phyloP scores from a whole-genome alignment of 1,284 basidiomycete genomes.

The Sporisorium iseilematis-ciliati region DNA sequence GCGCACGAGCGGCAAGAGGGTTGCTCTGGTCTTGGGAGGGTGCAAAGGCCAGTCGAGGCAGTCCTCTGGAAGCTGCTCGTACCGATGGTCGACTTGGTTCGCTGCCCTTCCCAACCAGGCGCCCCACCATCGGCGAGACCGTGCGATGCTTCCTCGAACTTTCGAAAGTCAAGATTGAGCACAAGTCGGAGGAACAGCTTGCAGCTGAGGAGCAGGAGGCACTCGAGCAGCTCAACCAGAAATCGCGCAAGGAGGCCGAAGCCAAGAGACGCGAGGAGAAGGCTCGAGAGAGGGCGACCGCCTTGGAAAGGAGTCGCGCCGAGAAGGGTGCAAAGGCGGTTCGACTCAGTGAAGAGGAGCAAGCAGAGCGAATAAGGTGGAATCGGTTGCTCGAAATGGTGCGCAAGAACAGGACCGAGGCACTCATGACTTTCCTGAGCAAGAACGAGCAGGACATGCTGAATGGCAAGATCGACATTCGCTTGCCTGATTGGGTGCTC shows the following conservation, averaged over 20 bases:
- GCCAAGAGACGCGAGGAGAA: conserved; percentile 48
- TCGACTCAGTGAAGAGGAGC: conserved; percentile 45
- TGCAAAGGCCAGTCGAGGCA: conserved; percentile 36
- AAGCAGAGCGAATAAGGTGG: conserved; percentile 38
- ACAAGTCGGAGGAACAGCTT: conserved; percentile 86
- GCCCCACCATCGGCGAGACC: conserved; percentile 89
- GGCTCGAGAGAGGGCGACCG: conserved; percentile 33
- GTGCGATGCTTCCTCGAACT: conserved; percentile 88
- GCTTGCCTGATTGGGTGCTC: conserved; percentile 62
- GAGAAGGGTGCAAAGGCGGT: conserved; percentile 30
- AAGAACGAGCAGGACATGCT: conserved; percentile 77
- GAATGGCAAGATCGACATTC: conserved; percentile 48
- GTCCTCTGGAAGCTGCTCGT: conserved; percentile 64
- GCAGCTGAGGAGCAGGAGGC: conserved; percentile 71
- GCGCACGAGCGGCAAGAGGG: conserved; percentile 60
- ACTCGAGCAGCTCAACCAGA: conserved; percentile 38
- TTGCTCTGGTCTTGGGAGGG: conserved; percentile 66
- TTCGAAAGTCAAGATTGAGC: conserved; percentile 84
- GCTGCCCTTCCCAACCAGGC: conserved; percentile 62
- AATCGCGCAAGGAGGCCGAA: conserved; percentile 46
- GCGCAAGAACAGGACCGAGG: conserved; percentile 82
- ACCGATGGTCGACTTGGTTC: conserved; percentile 69
- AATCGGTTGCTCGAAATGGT: conserved; percentile 86
- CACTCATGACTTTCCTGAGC: conserved; percentile 83
- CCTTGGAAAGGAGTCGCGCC: conserved; percentile 29